Evolutionary conservation across 2,329 filamentous ascomycete genomes (phyloP).

Genomic region (Nigrospora sphaerica): DNA sequence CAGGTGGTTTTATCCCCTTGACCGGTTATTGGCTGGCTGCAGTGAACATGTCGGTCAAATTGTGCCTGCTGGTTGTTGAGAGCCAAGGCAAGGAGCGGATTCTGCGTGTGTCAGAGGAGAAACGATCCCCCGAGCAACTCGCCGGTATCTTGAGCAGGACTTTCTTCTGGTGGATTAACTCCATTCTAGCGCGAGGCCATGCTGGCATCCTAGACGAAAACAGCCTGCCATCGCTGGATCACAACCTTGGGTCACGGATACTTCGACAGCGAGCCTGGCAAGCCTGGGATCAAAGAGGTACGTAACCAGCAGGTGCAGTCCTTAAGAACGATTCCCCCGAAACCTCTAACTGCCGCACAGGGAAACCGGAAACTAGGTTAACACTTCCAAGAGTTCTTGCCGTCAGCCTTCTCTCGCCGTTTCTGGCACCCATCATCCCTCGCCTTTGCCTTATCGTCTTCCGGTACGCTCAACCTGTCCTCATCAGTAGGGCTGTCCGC

Average conservation of each 20-base stretch:
- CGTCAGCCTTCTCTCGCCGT: conserved; percentile 16
- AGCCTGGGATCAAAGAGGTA: conserved; percentile 20
- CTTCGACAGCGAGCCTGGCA: conserved; percentile 13
- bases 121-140: conserved; percentile 18
- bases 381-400: conserved; percentile 23
- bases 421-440: conserved; percentile 23
- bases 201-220: conserved; percentile 11
- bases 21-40: not conserved
- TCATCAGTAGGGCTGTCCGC: not conserved
- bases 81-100: conserved; percentile 8
- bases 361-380: conserved; percentile 11
- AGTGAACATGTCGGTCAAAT: conserved; percentile 13
- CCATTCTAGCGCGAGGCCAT: conserved; percentile 21
- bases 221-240: conserved; percentile 18
- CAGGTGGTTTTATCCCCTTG: conserved; percentile 4
- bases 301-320: not conserved
- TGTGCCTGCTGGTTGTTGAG: conserved; percentile 12
- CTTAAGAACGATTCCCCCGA: not conserved
- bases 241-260: conserved; percentile 10
- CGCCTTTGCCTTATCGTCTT: not conserved
- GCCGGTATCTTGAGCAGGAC: conserved; percentile 16
- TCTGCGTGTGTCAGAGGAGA: conserved; percentile 4
- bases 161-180: conserved; percentile 26
- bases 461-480: not conserved
- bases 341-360: conserved; percentile 5